Percentiles rank a stretch among this genome's conserved stretches.
These are phyloP conservation scores for Kockiozyma suomiensis DNA, from an alignment of 805 yeast genomes.

Conservation along the genomic window DNA sequence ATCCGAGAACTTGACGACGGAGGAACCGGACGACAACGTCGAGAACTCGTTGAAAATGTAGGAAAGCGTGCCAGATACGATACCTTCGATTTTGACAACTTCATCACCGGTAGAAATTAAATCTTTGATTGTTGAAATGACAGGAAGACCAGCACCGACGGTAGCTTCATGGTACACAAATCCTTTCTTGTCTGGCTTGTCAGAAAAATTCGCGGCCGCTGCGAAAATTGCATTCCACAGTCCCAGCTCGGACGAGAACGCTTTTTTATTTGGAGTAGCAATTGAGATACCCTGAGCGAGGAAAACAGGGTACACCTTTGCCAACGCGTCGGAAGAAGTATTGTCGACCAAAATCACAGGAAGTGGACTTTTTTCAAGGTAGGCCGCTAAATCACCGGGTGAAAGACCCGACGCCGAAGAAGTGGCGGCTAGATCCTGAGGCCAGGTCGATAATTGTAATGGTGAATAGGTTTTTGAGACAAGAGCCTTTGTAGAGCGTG, in stretches of 20 bases:
- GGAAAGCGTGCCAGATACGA: constrained; percentile 92
- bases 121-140: constrained; percentile 85
- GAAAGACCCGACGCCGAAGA: constrained; percentile 53
- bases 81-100: constrained; percentile 89
- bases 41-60: constrained; percentile 94
- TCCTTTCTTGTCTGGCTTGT: constrained; percentile 51
- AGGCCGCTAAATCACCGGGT: constrained; percentile 61
- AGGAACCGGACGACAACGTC: constrained; percentile 55
- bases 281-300: constrained; percentile 79
- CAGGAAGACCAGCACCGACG: constrained; percentile 98
- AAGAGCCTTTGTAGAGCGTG: constrained; percentile 72
- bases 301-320: constrained; percentile 74
- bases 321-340: constrained; percentile 81
- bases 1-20: constrained; percentile 76
- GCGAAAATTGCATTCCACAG: constrained; percentile 77
- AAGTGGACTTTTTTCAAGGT: constrained; percentile 61
- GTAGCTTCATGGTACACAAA: constrained; percentile 97
- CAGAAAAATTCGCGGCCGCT: constrained; percentile 45
- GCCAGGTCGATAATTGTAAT: constrained; percentile 64
- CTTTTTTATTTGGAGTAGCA: constrained; percentile 99
- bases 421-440: constrained; percentile 50
- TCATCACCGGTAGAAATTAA: constrained; percentile 91
- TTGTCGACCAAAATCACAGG: constrained; percentile 91
- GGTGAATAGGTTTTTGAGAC: constrained; percentile 71
- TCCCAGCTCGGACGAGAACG: constrained; percentile 74